These are phyloP conservation scores for Coniochaeta sp. DNA, from an alignment of 2,329 filamentous ascomycete genomes.

Conservation along the genomic window DNA sequence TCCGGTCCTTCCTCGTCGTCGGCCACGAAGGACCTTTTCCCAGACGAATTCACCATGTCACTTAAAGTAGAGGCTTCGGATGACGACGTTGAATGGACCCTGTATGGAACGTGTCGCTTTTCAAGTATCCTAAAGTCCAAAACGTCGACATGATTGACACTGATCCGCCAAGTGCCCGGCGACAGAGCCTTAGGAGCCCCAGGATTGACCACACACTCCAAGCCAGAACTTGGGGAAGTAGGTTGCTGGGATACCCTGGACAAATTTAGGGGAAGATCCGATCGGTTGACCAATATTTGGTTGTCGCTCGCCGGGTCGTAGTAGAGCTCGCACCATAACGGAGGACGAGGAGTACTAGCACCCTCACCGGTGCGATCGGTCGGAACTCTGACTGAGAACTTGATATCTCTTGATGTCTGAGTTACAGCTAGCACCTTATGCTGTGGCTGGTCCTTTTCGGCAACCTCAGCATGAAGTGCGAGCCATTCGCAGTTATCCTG, in stretches of 20 bases:
- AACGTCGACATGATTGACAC: slow-evolving; percentile 38
- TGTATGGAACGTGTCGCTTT: slow-evolving; percentile 35
- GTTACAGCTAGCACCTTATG: slow-evolving; percentile 53
- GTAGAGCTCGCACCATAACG: slow-evolving; percentile 53
- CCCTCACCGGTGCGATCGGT: slow-evolving; percentile 31
- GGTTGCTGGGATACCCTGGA: slow-evolving; percentile 34
- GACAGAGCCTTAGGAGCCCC: slow-evolving; percentile 35
- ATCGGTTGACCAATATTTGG: slow-evolving; percentile 48
- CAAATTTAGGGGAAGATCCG: slow-evolving; percentile 44
- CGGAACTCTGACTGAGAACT: slow-evolving; percentile 50
- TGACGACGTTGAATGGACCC: slow-evolving; percentile 21
- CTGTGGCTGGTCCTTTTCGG: slow-evolving; percentile 40
- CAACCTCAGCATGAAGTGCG: slow-evolving; percentile 45
- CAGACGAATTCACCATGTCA: slow-evolving; percentile 33
- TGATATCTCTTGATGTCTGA: slow-evolving; percentile 52
- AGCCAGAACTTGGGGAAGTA: slow-evolving; percentile 17
- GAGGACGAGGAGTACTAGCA: slow-evolving; percentile 31
- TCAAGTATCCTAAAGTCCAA: slow-evolving; percentile 52
- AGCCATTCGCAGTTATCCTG: slow-evolving; percentile 49
- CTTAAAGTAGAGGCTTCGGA: slow-evolving; percentile 10
- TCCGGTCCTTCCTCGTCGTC: slow-evolving; percentile 34
- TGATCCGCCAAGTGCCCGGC: slow-evolving; percentile 51
- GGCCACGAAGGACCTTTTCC: slow-evolving; percentile 41
- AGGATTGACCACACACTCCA: slow-evolving; percentile 28
- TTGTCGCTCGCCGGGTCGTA: slow-evolving; percentile 53